These are phyloP conservation scores for Yamadazyma blattariae DNA, from an alignment of 1,139 yeast species.

Conservation along the genomic window DNA sequence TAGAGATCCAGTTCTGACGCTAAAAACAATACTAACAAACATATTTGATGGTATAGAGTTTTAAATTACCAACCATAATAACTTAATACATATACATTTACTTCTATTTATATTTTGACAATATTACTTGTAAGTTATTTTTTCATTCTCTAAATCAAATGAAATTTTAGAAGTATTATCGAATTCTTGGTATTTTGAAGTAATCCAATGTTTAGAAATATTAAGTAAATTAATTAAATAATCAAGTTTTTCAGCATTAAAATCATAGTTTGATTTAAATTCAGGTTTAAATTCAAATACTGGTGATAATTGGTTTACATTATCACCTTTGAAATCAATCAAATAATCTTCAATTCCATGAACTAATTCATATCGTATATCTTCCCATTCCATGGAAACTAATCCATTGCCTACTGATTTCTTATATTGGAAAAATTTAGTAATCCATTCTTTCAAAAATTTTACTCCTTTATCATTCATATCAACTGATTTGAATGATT, in stretches of 20 bases:
- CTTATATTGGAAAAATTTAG: conserved; percentile 38
- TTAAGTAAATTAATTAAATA: conserved; percentile 28
- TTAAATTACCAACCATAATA: too few species aligned
- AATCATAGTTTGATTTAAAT: conserved; percentile 36
- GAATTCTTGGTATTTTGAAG: background rate
- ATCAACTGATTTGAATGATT: background rate
- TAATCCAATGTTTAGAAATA: conserved; percentile 26
- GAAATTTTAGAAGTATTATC: conserved; percentile 6
- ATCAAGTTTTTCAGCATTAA: conserved; percentile 29
- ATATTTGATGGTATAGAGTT: too few species aligned
- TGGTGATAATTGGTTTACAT: conserved; percentile 9
- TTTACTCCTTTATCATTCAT: conserved; percentile 26
- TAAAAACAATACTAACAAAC: too few species aligned
- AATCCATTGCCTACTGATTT: conserved; percentile 38
- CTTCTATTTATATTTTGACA: too few species aligned
- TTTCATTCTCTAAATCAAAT: conserved; percentile 29
- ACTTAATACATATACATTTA: too few species aligned
- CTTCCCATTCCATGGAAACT: conserved; percentile 47
- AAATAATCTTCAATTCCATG: conserved; percentile 36
- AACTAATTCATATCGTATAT: conserved; percentile 37
- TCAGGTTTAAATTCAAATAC: conserved; percentile 11
- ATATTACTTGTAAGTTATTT: conserved; percentile 9
- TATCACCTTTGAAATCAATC: conserved; percentile 34
- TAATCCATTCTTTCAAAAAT: conserved; percentile 31
- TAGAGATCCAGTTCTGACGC: too few species aligned